Conservation (phyloP, 2,329 filamentous ascomycete genomes). For the Xylaria sp. region DNA sequence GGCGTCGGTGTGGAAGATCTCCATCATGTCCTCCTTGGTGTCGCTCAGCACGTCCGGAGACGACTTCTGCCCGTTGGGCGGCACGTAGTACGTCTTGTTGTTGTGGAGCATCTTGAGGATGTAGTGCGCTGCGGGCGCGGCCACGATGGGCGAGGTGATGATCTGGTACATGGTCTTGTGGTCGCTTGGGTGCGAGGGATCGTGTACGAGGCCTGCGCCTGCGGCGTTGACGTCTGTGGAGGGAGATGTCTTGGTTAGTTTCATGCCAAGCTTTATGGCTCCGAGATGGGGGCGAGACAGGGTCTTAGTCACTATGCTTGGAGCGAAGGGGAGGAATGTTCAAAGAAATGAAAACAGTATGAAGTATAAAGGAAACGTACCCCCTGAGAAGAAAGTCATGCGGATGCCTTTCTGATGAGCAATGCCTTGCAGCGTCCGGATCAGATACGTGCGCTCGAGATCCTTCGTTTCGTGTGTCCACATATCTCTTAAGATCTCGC, state of each 20-base stretch:
- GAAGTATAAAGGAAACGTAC: constrained; percentile 57
- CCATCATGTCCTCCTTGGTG: constrained; percentile 99
- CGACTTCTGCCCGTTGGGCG: constrained; percentile 83
- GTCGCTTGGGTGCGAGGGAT: constrained; percentile 88
- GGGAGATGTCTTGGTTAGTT: neutral
- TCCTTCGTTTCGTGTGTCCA: constrained; percentile 99
- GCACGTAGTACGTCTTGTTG: constrained; percentile 91
- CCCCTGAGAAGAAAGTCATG: constrained; percentile 96
- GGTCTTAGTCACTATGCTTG: too few species aligned
- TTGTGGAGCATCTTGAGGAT: constrained; percentile 95
- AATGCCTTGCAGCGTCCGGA: constrained; percentile 94
- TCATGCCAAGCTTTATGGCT: neutral
- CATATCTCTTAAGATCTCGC: constrained; percentile 93
- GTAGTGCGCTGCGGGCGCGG: constrained; percentile 84
- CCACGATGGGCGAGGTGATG: constrained; percentile 92
- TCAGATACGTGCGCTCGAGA: constrained; percentile 94
- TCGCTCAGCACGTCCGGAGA: constrained; percentile 76
- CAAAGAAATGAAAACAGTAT: neutral
- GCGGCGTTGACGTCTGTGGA: constrained; percentile 83
- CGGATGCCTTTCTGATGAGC: constrained; percentile 93
- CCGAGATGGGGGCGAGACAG: neutral
- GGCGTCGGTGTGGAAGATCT: constrained; percentile 96
- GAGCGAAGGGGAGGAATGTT: neutral
- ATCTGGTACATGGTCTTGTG: constrained; percentile 99
- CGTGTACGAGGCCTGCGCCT: constrained; percentile 92